These are phyloP conservation scores for Mycosarcoma mackinlayi DNA, from an alignment of 1,284 basidiomycete species.

Conservation along the genomic window DNA sequence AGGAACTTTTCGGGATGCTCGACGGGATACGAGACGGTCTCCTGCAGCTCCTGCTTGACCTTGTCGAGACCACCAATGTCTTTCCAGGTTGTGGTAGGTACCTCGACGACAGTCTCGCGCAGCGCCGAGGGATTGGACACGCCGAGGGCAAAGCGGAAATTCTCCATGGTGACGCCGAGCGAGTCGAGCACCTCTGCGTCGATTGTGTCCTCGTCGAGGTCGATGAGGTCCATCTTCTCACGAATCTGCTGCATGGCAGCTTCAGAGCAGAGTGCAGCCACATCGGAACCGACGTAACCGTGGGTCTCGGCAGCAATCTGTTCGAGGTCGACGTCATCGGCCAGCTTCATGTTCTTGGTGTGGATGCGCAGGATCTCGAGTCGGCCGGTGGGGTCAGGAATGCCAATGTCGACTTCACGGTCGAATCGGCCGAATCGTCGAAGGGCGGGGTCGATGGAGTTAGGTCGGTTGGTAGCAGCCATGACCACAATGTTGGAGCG, in stretches of 20 bases:
- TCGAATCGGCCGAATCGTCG: constrained; percentile 99
- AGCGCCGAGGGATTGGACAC: constrained; percentile 95
- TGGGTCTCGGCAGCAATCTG: constrained; percentile 98
- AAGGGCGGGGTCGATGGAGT: constrained; percentile 98
- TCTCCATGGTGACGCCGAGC: constrained; percentile 96
- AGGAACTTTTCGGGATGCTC: constrained; percentile 99
- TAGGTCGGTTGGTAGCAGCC: constrained; percentile 98
- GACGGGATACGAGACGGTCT: constrained; percentile 99
- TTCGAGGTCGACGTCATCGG: constrained; percentile 96
- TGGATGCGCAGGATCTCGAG: constrained; percentile 98
- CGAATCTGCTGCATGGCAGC: constrained; percentile 98
- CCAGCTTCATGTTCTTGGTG: constrained; percentile 99
- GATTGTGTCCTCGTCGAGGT: constrained; percentile 83
- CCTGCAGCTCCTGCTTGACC: constrained; percentile 98
- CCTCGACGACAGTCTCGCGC: constrained; percentile 95
- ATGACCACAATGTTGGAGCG: constrained; percentile 99
- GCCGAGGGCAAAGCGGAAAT: constrained; percentile 95
- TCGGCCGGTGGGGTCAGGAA: constrained; percentile 97
- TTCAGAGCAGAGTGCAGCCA: constrained; percentile 95
- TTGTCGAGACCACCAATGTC: constrained; percentile 99
- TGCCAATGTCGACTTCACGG: constrained; percentile 98
- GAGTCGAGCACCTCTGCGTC: constrained; percentile 96
- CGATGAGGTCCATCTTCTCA: constrained; percentile 97
- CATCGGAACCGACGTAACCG: constrained; percentile 97
- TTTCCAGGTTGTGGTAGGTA: constrained; percentile 96